These are phyloP conservation scores for Pestalotiopsis fici DNA, from an alignment of 2,329 filamentous ascomycete genomes.

Conservation along the genomic window DNA sequence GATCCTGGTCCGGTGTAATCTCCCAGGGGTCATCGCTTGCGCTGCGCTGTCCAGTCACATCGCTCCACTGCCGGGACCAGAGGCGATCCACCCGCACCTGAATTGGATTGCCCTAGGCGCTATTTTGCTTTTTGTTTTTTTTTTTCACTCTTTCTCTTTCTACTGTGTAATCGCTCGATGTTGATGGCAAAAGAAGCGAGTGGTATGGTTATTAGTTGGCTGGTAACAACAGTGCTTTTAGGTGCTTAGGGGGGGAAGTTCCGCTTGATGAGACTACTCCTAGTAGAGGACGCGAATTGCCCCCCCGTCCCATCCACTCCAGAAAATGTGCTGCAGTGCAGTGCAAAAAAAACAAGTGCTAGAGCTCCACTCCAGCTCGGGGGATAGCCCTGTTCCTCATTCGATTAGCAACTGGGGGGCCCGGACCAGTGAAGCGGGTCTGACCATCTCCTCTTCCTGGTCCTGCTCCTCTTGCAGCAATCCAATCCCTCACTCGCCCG, in stretches of 20 bases:
- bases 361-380: background rate
- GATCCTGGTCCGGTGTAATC: constrained; percentile 25
- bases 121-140: background rate
- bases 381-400: background rate
- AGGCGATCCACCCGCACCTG: constrained; percentile 5
- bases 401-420: background rate
- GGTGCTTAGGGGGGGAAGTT: background rate
- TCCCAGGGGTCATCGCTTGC: constrained; percentile 24
- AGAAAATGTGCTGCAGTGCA: background rate
- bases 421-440: background rate
- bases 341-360: background rate
- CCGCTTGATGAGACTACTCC: background rate
- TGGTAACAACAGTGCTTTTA: background rate
- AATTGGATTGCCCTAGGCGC: background rate
- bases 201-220: background rate
- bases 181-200: background rate
- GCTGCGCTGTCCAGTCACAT: constrained; percentile 4
- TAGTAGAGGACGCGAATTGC: background rate
- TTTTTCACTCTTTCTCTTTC: background rate
- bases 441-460: background rate
- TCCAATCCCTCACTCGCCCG: background rate
- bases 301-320: too few species aligned
- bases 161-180: background rate
- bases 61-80: constrained; percentile 1
- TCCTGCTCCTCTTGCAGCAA: background rate